Evolutionary conservation across 805 yeast genomes (phyloP).

Genomic region (Pachysolen tannophilus): DNA sequence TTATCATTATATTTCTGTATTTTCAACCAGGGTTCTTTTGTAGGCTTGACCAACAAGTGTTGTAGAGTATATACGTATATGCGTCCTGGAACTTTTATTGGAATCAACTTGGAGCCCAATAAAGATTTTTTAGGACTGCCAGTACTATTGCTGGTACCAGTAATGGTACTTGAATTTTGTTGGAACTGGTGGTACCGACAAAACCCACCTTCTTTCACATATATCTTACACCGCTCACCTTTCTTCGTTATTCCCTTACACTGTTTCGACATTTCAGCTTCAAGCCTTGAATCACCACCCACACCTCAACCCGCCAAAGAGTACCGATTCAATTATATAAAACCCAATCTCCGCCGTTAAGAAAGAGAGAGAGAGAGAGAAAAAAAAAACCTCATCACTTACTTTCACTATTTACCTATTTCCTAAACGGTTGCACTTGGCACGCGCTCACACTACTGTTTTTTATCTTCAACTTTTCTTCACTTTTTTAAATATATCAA

Average conservation of each 20-base stretch:
- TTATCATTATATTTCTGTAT: constrained; percentile 26
- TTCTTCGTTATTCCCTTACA: constrained; percentile 35
- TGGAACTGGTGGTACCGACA: constrained; percentile 28
- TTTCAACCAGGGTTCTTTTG: constrained; percentile 28
- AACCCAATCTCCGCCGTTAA: too few species aligned
- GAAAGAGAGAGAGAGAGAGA: too few species aligned
- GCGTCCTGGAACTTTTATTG: constrained; percentile 24
- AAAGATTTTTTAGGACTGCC: neutral
- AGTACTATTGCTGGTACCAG: neutral
- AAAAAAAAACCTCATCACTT: too few species aligned
- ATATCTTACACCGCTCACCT: constrained; percentile 31
- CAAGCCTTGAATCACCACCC: too few species aligned
- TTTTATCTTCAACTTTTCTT: too few species aligned
- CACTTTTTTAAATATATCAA: too few species aligned
- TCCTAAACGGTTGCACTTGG: too few species aligned
- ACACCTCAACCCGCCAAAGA: too few species aligned
- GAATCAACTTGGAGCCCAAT: neutral
- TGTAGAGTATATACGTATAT: constrained; percentile 43
- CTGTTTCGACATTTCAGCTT: too few species aligned
- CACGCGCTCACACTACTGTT: too few species aligned
- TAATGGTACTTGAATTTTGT: constrained; percentile 8
- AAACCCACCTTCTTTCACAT: constrained; percentile 12
- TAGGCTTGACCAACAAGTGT: constrained; percentile 25
- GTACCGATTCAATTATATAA: too few species aligned
- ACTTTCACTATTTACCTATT: too few species aligned